Conservation (phyloP, 2,329 filamentous ascomycete genomes). For the Colletotrichum navitas region DNA sequence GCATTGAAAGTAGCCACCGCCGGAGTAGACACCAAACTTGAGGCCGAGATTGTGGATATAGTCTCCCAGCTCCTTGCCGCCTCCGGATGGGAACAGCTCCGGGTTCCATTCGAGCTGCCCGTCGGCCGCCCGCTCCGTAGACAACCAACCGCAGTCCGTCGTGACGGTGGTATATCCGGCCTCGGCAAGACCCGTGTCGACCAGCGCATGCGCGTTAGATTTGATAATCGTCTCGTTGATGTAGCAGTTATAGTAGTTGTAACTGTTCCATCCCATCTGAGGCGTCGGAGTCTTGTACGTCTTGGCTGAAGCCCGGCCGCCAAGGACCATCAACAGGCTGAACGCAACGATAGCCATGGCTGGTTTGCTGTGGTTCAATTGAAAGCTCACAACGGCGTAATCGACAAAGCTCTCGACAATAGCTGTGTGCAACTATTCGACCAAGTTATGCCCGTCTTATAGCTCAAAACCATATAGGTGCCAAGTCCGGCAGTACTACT, state of each 20-base stretch:
- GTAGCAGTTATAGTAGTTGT: constrained; percentile 67
- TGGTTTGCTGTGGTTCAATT: background rate
- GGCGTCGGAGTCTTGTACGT: constrained; percentile 51
- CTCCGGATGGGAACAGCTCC: constrained; percentile 63
- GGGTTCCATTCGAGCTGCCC: constrained; percentile 64
- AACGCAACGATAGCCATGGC: constrained; percentile 25
- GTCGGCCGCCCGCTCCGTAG: constrained; percentile 54
- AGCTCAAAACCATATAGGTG: background rate
- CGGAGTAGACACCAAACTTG: constrained; percentile 68
- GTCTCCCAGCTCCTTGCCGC: constrained; percentile 60
- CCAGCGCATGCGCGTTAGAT: constrained; percentile 65
- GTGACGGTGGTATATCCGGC: constrained; percentile 69
- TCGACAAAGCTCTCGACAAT: background rate
- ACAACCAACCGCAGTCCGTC: constrained; percentile 70
- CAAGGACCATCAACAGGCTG: constrained; percentile 24
- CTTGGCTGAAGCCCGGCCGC: constrained; percentile 28
- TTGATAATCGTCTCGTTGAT: constrained; percentile 63
- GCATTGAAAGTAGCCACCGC: constrained; percentile 60
- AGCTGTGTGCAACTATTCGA: background rate
- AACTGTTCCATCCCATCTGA: constrained; percentile 69
- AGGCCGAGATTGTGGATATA: constrained; percentile 62
- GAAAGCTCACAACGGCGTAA: background rate
- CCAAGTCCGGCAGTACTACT: constrained; percentile 9
- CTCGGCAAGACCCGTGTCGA: constrained; percentile 63
- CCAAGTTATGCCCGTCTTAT: constrained; percentile 14